phyloP scores from a whole-genome alignment of 768 basidiomycete genomes.

The Amanita thiersii region DNA sequence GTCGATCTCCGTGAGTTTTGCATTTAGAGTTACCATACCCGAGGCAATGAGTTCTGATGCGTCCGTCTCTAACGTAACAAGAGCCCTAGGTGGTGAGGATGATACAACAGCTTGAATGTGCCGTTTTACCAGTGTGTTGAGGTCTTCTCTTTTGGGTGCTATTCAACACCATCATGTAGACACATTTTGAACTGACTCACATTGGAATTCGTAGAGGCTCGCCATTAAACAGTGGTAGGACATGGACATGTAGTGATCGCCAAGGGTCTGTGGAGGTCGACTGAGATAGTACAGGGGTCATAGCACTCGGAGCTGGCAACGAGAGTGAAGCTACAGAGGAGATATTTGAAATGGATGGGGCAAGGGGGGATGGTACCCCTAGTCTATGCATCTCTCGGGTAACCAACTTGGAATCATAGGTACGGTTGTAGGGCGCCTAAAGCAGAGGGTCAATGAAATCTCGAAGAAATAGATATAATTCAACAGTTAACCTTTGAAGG shows the following conservation, averaged over 20 bases:
- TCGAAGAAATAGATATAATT: slow-evolving; percentile 8
- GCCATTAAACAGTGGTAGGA: slow-evolving; percentile 88
- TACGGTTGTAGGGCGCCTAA: slow-evolving; percentile 55
- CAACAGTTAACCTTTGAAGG: slow-evolving; percentile 56
- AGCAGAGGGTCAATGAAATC: slow-evolving; percentile 10
- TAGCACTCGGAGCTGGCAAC: slow-evolving; percentile 30
- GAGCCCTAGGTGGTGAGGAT: slow-evolving; percentile 63
- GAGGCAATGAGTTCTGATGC: slow-evolving; percentile 75
- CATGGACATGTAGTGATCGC: slow-evolving; percentile 77
- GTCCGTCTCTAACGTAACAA: slow-evolving; percentile 69
- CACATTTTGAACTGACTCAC: too few species aligned
- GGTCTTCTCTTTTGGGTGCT: slow-evolving; percentile 90
- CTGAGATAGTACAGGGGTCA: slow-evolving; percentile 30
- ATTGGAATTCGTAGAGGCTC: slow-evolving; percentile 81
- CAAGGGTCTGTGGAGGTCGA: slow-evolving; percentile 61
- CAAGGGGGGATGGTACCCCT: slow-evolving; percentile 46
- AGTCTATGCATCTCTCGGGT: slow-evolving; percentile 82
- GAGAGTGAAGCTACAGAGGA: slow-evolving; percentile 43
- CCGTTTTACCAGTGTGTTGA: slow-evolving; percentile 73
- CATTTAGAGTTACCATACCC: slow-evolving; percentile 90
- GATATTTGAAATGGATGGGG: slow-evolving; percentile 40
- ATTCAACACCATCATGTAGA: too few species aligned
- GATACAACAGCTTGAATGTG: slow-evolving; percentile 73
- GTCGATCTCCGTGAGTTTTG: slow-evolving; percentile 68
- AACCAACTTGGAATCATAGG: slow-evolving; percentile 75